Evolutionary conservation across 345 rosid species (phyloP), one percentile per base, ranked within the genome.

Genomic region (Salix suchowensis): DNA sequence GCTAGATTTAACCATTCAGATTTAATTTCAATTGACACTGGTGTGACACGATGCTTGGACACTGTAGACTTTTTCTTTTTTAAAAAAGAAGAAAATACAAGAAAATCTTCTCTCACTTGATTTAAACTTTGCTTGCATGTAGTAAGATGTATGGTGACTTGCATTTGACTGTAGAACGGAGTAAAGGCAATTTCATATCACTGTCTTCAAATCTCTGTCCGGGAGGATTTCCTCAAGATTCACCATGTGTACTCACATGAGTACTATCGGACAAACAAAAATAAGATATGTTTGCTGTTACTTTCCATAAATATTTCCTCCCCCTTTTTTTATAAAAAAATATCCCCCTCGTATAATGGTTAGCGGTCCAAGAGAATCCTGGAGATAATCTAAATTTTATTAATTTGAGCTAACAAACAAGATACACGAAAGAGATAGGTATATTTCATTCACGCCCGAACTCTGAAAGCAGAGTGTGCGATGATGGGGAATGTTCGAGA

Each of bases 221-320:
- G 11, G 4, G 16, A 18, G 75, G 86, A 83, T 86, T 77, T 58
- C 72, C 23, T 46, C 40, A 30, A 76, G 32, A 79, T 83, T 74
- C 76, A 65, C 32, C 23, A 46, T 39, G 18, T 66, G n/a, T 50
- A 9, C 9, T 6, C 6, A 16, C 16, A 4, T 8, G 1, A 2
- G 26, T 2, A 5, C 26, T 44, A 46, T 58, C 73, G 26, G 54
- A 37, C 52, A 19, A 34, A 3, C 6, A 21, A 18, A 36, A 24
- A 13, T 21, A 64, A 71, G 40, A 30, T 2, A 30, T n/a, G 64
- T 1, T n/a, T 8, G 61, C 1, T 55, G 26, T 55, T 55, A 3
- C 61, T 0, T 55, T 23, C 4, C 10, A 18, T 16, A 8, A 16
- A 15, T 48, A 6, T 11, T 1, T n/a, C 5, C 6, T 19, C 7